Evolutionary conservation across 1,284 basidiomycete genomes (phyloP).

Genomic region (Wallemia ichthyophaga): DNA sequence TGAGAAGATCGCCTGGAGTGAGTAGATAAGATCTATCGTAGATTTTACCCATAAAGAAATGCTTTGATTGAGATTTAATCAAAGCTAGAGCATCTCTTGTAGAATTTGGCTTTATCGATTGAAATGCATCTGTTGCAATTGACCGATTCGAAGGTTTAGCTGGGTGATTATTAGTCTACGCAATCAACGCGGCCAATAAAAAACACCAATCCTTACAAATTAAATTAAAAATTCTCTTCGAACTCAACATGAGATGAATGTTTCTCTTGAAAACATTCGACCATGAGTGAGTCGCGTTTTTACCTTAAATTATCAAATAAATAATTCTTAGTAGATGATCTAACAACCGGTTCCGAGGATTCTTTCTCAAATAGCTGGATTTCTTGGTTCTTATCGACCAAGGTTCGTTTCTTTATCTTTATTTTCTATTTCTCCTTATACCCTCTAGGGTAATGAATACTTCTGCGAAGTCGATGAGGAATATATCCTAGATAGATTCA

Average conservation of each 20-base stretch:
- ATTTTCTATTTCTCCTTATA: background rate
- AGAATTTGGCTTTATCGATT: background rate
- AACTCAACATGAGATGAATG: background rate
- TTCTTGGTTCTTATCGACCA: slow-evolving; percentile 84
- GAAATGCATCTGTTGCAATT: too few relatives aligned
- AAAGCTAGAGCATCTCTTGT: background rate
- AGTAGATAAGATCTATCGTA: background rate
- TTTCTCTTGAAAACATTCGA: background rate
- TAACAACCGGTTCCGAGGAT: slow-evolving; percentile 55
- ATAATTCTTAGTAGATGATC: slow-evolving; percentile 30
- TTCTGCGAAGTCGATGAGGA: slow-evolving; percentile 99
- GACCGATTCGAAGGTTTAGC: too few relatives aligned
- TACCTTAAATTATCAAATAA: background rate
- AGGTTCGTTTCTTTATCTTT: slow-evolving; percentile 14
- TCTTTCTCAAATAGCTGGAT: slow-evolving; percentile 75
- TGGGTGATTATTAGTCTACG: too few relatives aligned
- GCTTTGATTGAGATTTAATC: background rate
- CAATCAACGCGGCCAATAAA: too few relatives aligned
- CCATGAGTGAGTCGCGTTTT: background rate
- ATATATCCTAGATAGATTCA: slow-evolving; percentile 94
- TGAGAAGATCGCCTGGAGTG: background rate
- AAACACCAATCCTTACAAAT: background rate
- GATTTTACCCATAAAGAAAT: background rate
- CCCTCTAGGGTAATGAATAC: slow-evolving; percentile 36
- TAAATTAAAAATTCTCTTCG: background rate